Conservation (phyloP, 495 filamentous ascomycete genomes). For the Penicillium bovifimosum region DNA sequence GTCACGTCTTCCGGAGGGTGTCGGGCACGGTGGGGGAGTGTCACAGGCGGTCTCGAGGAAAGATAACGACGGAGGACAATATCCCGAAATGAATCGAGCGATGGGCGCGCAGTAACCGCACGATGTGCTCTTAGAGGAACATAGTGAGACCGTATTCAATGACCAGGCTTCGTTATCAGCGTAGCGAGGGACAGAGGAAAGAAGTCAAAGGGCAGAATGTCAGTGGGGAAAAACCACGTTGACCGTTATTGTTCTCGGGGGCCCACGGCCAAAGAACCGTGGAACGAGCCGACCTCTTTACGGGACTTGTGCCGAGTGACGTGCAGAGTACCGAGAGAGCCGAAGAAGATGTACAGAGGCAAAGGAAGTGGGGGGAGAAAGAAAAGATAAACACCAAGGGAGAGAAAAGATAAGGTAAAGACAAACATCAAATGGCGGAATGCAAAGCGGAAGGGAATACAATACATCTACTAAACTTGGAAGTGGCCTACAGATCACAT, state of each 20-base stretch:
- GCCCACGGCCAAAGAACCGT: constrained; percentile 21
- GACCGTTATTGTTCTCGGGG: constrained; percentile 14
- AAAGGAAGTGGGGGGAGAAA: background rate
- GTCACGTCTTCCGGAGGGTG: background rate
- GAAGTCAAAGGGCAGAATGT: background rate
- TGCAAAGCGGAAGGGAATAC: constrained; percentile 7
- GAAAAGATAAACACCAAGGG: constrained; percentile 1
- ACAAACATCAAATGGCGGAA: constrained; percentile 13
- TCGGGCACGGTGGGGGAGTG: background rate
- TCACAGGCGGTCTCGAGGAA: background rate
- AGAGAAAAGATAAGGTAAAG: constrained; percentile 2
- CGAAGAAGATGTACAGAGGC: background rate
- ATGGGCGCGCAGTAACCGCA: background rate
- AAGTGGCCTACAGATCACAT: background rate
- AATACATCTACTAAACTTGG: constrained; percentile 14
- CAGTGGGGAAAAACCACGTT: constrained; percentile 4
- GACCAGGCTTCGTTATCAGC: background rate
- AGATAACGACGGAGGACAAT: background rate
- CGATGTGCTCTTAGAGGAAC: constrained; percentile 5
- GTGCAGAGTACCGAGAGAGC: constrained; percentile 8
- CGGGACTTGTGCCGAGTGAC: constrained; percentile 13
- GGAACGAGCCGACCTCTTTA: constrained; percentile 13
- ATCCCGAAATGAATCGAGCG: background rate
- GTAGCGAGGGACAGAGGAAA: background rate
- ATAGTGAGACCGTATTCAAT: constrained; percentile 5